Evolutionary conservation across 768 basidiomycete species (phyloP), one percentile per base, ranked within the genome.

Genomic region (Leccinum obscurum): DNA sequence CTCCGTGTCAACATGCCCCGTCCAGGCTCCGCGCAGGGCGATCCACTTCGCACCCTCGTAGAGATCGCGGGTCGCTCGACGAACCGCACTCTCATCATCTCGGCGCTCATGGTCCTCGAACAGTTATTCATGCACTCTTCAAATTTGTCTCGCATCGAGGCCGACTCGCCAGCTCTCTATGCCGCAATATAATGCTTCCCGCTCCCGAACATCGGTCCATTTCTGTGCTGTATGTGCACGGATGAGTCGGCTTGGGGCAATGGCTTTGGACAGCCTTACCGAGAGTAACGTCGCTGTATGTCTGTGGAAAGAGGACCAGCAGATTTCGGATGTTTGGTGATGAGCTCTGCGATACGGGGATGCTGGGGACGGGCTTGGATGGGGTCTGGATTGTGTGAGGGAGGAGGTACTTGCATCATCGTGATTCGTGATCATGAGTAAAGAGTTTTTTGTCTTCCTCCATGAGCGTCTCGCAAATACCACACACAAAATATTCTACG

Each of bases 201-300:
- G 26, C 24, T 26, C 26, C 2, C 85, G 76, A 1, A 92, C 74
- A 50, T 87, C 79, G 7, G 74, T 76, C 91, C 91, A 93, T 74
- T 84, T 79, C 66, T 93, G 91, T 11, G 85, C 90, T 92, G 51
- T 14, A 54, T 28, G 62, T 22, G n/a, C 9, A 24, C 30, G 54
- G 22, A 24, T 24, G 30, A 35, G 53, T 55, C 61, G 22, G 17
- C 41, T 26, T 51, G 22, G 15, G 35, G 24, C 30, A 32, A 3
- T 39, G 39, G 39, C 17, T 2, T 24, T 24, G 39, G 54, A 9
- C 46, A 28, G 35, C 7, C 74, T 57, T 55, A 88, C 90, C 83
- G 22, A 84, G 82, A 6, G 82, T 71, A 28, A 92, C 73, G 60
- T 92, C 90, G 68, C 91, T 92, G 75, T 87, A 91, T 1, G 86